A percentile compares a stretch with the other conserved stretches of the same genome.
These are phyloP conservation scores for Anacardium occidentale DNA, from an alignment of 345 rosid species.

Conservation along the genomic window DNA sequence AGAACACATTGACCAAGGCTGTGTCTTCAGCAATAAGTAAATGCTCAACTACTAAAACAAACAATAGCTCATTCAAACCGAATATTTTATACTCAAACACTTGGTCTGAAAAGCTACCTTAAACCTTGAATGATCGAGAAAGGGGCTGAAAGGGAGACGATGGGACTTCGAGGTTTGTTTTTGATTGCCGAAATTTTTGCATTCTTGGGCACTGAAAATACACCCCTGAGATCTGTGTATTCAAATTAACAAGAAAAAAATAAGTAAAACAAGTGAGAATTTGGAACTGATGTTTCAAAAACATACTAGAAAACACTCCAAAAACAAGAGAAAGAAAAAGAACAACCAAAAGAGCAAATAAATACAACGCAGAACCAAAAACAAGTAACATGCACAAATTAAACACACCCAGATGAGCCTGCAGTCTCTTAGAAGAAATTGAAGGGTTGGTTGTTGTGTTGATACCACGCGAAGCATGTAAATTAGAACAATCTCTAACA, in stretches of 20 bases:
- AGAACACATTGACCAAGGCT: background rate
- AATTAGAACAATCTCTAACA: slow-evolving; percentile 41
- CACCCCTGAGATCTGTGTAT: slow-evolving; percentile 43
- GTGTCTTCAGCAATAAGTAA: background rate
- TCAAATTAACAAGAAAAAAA: slow-evolving; percentile 11
- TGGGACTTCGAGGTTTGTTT: slow-evolving; percentile 29
- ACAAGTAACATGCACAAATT: background rate
- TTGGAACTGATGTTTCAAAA: background rate
- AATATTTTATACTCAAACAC: slow-evolving; percentile 15
- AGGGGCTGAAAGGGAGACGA: slow-evolving; percentile 38
- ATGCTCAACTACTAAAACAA: background rate
- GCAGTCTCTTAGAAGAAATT: slow-evolving; percentile 30
- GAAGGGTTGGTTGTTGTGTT: slow-evolving; percentile 27
- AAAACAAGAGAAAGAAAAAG: slow-evolving; percentile 2
- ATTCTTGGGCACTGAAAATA: slow-evolving; percentile 28
- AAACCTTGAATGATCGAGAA: slow-evolving; percentile 29
- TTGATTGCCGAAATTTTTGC: slow-evolving; percentile 39
- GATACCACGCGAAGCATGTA: slow-evolving; percentile 31
- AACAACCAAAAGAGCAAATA: slow-evolving; percentile 3
- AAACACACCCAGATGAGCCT: slow-evolving; percentile 53
- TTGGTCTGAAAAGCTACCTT: slow-evolving; percentile 42
- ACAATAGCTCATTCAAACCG: background rate
- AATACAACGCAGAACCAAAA: slow-evolving; percentile 17
- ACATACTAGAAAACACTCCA: background rate
- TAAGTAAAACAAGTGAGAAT: background rate